phyloP scores from a whole-genome alignment of 345 rosid genomes.

The rapeseed (Brassica napus) region Da-Ae NC_063439.1:22274001-22274500 shows the following conservation, averaged over 20 bases:
- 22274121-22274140: neutral
- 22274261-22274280: slow-evolving; percentile 93
- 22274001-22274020: slow-evolving; percentile 88
- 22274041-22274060: slow-evolving; percentile 95
- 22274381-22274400: slow-evolving; percentile 96
- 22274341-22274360: neutral
- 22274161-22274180: slow-evolving; percentile 69
- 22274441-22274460: slow-evolving; percentile 94
- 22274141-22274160: neutral
- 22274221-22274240: slow-evolving; percentile 98
- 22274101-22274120: neutral
- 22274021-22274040: slow-evolving; percentile 92
- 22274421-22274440: slow-evolving; percentile 99
- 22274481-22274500: slow-evolving; percentile 99
- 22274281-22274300: slow-evolving; percentile 99
- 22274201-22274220: slow-evolving; percentile 89
- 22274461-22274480: slow-evolving; percentile 98
- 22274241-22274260: slow-evolving; percentile 99
- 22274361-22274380: slow-evolving; percentile 75
- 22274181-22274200: slow-evolving; percentile 99
- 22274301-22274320: slow-evolving; percentile 31
- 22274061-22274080: slow-evolving; percentile 97
- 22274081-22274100: slow-evolving; percentile 57
- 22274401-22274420: slow-evolving; percentile 99
- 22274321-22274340: neutral